Evolutionary conservation across 306 rosid species (phyloP), one percentile per base, ranked within the genome.

Genomic region (Cicer arietinum): DNA sequence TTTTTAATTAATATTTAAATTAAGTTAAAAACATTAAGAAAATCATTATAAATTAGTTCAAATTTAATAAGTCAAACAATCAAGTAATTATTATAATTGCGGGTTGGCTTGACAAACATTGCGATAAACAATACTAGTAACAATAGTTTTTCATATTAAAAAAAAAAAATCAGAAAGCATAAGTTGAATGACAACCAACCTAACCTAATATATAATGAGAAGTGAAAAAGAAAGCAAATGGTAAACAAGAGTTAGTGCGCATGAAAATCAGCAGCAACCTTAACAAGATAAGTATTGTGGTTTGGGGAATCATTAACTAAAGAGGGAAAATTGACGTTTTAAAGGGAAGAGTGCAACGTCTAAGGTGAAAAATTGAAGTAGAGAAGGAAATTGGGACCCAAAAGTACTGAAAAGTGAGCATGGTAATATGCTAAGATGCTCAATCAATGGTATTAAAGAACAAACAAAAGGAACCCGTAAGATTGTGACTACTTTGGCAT

Each of bases 401-500:
- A 12, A 12, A 2, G 18, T 39, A 52, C 74, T 69, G 5, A 22
- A 79, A 70, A 51, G 73, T 40, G 75, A 51, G 74, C 44, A 53
- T 40, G 20, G 41, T 61, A 37, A 10, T 51, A 57, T 75, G 77
- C 43, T 53, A 22, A 56, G 48, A 79, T 84, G 82, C 73, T 70
- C 62, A 41, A 59, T 44, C 18, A 67, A 76, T 71, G 54, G 52
- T 70, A 13, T 2, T 53, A 57, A 61, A 18, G 79, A 76, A 79
- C 83, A 57, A 79, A 66, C 43, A 57, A 57, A 75, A 46, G 62
- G 63, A 53, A 62, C 86, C 70, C 11, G 6, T 41, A 52, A 56
- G 78, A 79, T 70, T 8, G 79, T 6, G 62, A 79, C 84, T 76
- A 64, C 45, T 64, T 58, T 83, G 73, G 57, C 68, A 70, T 64